Evolutionary conservation across 1,284 basidiomycete species (phyloP).

Genomic region (Gomphus bonarii): DNA sequence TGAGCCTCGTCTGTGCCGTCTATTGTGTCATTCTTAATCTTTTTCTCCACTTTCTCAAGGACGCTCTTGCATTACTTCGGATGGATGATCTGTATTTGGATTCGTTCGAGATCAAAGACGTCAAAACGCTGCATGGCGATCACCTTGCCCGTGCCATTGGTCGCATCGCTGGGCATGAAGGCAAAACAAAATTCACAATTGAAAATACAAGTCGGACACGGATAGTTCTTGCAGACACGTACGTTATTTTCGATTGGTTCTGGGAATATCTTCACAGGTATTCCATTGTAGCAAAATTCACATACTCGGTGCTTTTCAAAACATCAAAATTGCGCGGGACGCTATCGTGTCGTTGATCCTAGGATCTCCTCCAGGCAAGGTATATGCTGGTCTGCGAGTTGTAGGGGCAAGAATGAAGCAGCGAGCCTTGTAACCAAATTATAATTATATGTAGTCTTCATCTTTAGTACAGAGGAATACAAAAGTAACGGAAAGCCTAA

Average conservation of each 20-base stretch:
- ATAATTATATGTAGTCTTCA: neutral
- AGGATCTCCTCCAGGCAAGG: constrained; percentile 93
- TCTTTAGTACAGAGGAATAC: neutral
- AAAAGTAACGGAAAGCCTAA: neutral
- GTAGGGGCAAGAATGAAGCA: constrained; percentile 92
- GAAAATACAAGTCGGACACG: constrained; percentile 95
- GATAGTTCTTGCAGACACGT: constrained; percentile 96
- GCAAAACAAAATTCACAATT: constrained; percentile 97
- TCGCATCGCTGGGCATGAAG: constrained; percentile 96
- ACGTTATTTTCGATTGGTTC: constrained; percentile 23
- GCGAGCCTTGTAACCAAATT: constrained; percentile 45
- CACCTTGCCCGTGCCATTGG: constrained; percentile 93
- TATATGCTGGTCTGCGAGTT: constrained; percentile 85
- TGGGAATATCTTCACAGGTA: neutral
- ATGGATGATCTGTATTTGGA: constrained; percentile 97
- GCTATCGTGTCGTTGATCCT: constrained; percentile 93
- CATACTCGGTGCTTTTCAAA: constrained; percentile 90
- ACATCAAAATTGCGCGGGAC: constrained; percentile 95
- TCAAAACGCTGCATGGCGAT: constrained; percentile 96
- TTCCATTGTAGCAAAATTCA: constrained; percentile 68
- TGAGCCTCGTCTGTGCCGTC: constrained; percentile 28
- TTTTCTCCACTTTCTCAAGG: constrained; percentile 38
- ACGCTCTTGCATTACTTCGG: constrained; percentile 89
- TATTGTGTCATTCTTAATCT: constrained; percentile 8
- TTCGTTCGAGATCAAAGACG: constrained; percentile 98